phyloP scores from a whole-genome alignment of 164 flowering plant species.

The Stephania cephalantha region DNA sequence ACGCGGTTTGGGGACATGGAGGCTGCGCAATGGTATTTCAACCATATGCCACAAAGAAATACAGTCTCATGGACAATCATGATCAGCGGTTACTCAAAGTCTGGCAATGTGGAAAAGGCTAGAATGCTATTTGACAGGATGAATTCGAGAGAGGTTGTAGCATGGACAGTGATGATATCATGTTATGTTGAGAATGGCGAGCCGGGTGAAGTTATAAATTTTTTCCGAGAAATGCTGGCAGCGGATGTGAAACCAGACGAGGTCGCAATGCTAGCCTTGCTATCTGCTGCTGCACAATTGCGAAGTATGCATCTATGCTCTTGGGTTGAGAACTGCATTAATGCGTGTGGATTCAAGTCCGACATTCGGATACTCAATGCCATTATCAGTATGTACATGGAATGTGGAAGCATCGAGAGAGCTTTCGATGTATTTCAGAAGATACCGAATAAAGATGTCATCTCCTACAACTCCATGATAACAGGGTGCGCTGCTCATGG shows the following conservation, averaged over 20 bases:
- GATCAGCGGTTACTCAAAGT: slow-evolving; percentile 16
- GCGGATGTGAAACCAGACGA: slow-evolving; percentile 7
- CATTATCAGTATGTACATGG: slow-evolving; percentile 14
- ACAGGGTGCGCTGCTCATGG: slow-evolving; percentile 23
- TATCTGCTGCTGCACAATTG: slow-evolving; percentile 12
- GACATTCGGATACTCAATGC: slow-evolving; percentile 13
- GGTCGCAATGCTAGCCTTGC: slow-evolving; percentile 9
- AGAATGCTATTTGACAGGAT: slow-evolving; percentile 16
- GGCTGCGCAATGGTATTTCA: slow-evolving; percentile 9
- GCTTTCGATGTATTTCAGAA: slow-evolving; percentile 9
- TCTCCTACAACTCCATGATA: slow-evolving; percentile 20
- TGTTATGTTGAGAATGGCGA: slow-evolving; percentile 17
- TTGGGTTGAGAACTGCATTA: slow-evolving; percentile 13
- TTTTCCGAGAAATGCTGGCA: slow-evolving; percentile 15
- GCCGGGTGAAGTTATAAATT: slow-evolving; percentile 12
- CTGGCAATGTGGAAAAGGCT: slow-evolving; percentile 11
- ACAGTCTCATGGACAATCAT: slow-evolving; percentile 15
- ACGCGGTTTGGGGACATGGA: slow-evolving; percentile 10
- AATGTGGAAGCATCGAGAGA: slow-evolving; percentile 12
- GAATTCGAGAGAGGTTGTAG: slow-evolving; percentile 15
- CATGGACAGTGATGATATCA: slow-evolving; percentile 15
- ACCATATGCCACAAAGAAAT: slow-evolving; percentile 12
- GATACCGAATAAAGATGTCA: slow-evolving; percentile 11
- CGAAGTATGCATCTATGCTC: slow-evolving; percentile 9
- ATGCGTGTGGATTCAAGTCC: slow-evolving; percentile 6